Conservation (phyloP, 192 early-diverging fungal genomes). For the Linnemannia zychae region DNA sequence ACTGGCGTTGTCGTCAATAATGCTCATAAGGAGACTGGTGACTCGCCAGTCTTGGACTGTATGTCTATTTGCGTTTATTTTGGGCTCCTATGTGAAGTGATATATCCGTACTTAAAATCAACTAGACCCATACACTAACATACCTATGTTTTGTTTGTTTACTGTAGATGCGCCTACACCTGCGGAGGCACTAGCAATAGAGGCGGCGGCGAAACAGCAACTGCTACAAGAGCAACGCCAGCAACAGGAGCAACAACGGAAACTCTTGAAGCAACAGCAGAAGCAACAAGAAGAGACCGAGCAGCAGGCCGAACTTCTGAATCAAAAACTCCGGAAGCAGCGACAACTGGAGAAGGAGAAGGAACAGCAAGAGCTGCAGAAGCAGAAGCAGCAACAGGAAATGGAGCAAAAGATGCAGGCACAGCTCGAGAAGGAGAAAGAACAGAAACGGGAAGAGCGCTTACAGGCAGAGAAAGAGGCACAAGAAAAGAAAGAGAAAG, state of each 20-base stretch:
- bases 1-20: conserved; percentile 51
- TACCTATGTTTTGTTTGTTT: background rate
- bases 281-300: conserved; percentile 31
- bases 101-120: background rate
- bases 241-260: conserved; percentile 38
- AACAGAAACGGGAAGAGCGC: conserved; percentile 7
- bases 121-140: background rate
- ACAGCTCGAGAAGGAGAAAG: conserved; percentile 41
- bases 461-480: background rate
- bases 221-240: conserved; percentile 49
- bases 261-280: conserved; percentile 23
- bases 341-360: conserved; percentile 28
- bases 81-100: too few species aligned
- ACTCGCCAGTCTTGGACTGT: conserved; percentile 31
- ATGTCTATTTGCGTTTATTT: background rate
- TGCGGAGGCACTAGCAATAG: conserved; percentile 48
- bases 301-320: conserved; percentile 14
- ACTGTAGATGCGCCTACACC: conserved; percentile 43
- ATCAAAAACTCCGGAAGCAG: conserved; percentile 36
- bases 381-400: conserved; percentile 27
- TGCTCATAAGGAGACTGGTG: conserved; percentile 33
- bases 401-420: conserved; percentile 33
- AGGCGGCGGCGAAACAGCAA: conserved; percentile 50
- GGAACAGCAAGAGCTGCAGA: conserved; percentile 25
- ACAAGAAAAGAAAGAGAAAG: conserved; percentile 17